Percentiles rank a stretch among this genome's conserved stretches.
phyloP scores from a whole-genome alignment of 306 rosid genomes.

The Vachellia pachyceras region DNA sequence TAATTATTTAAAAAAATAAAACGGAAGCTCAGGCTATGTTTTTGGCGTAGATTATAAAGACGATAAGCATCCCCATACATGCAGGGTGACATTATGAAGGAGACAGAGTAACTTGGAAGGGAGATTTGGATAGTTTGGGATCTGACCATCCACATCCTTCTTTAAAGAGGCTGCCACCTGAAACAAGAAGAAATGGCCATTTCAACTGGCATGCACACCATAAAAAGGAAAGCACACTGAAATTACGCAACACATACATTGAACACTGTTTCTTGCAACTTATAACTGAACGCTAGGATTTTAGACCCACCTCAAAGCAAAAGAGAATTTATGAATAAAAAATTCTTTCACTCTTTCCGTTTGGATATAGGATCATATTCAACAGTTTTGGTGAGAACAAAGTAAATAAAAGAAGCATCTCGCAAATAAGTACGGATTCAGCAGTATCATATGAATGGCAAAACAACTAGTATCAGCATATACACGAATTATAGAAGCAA shows the following conservation, averaged over 20 bases:
- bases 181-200: constrained; percentile 32
- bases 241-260: neutral
- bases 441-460: neutral
- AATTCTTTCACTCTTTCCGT: neutral
- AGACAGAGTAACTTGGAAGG: constrained; percentile 79
- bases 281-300: neutral
- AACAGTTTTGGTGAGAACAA: neutral
- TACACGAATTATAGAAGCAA: neutral
- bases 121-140: constrained; percentile 88
- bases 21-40: neutral
- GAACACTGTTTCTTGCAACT: neutral
- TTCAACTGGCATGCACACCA: neutral
- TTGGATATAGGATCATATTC: neutral
- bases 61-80: constrained; percentile 49
- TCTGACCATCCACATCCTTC: constrained; percentile 77
- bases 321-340: neutral
- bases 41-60: neutral
- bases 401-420: neutral
- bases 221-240: neutral
- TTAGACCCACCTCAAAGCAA: neutral
- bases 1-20: neutral
- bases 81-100: constrained; percentile 87
- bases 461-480: neutral
- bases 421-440: neutral
- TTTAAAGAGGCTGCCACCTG: constrained; percentile 95